These are phyloP conservation scores for Metroxylon sagu DNA, from an alignment of 176 grass and related monocot species.

Conservation along the genomic window DNA sequence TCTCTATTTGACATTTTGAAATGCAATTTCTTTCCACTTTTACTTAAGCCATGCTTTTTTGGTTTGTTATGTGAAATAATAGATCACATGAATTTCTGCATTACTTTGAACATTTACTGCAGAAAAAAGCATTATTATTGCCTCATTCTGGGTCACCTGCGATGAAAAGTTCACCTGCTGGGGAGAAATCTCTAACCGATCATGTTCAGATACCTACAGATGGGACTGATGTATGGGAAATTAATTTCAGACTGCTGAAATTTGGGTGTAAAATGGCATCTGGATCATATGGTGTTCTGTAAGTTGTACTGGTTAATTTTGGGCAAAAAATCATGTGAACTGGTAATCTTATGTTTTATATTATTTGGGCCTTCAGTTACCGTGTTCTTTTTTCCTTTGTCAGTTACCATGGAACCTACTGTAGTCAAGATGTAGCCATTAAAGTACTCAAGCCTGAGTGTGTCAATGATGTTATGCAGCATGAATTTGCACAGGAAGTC, in stretches of 20 bases:
- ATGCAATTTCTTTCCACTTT: no score
- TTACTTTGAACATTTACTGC: not conserved
- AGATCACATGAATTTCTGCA: no score
- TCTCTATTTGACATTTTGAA: no score
- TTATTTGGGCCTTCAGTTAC: not conserved
- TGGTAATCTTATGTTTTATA: no score
- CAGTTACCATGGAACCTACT: constrained; percentile 79
- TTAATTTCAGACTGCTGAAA: constrained; percentile 57
- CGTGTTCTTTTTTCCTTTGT: not conserved
- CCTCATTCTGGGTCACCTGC: constrained; percentile 27
- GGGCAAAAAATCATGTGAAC: no score
- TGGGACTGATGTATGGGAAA: constrained; percentile 72
- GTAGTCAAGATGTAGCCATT: constrained; percentile 87
- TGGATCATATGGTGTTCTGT: constrained; percentile 74
- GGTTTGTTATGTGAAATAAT: no score
- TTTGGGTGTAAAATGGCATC: constrained; percentile 70
- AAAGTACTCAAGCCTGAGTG: constrained; percentile 75
- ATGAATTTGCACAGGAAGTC: constrained; percentile 86
- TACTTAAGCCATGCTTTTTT: no score
- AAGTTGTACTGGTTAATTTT: constrained; percentile 31
- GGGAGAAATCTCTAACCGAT: constrained; percentile 21
- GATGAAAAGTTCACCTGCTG: constrained; percentile 25
- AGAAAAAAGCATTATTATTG: constrained; percentile 34
- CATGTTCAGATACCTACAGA: constrained; percentile 76
- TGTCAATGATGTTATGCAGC: constrained; percentile 54